phyloP scores from a whole-genome alignment of 768 basidiomycete genomes.

The Tulasnella sp. region DNA sequence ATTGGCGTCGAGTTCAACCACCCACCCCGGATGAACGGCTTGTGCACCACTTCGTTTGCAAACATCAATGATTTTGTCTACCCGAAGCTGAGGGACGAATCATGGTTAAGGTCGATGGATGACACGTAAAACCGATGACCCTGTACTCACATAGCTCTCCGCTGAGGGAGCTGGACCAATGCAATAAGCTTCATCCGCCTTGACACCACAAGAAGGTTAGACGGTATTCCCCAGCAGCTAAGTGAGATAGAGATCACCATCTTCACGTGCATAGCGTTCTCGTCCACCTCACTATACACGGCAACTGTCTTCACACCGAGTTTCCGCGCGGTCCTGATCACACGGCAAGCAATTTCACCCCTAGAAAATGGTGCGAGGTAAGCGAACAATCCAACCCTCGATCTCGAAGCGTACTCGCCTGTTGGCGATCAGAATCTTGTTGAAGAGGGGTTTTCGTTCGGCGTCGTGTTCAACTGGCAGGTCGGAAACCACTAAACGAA shows the following conservation, averaged over 20 bases:
- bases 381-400: not conserved
- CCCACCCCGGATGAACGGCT: slow-evolving; percentile 92
- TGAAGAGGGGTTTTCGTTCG: slow-evolving; percentile 52
- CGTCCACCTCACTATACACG: slow-evolving; percentile 88
- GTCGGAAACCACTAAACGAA: not conserved
- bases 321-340: slow-evolving; percentile 86
- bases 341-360: slow-evolving; percentile 94
- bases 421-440: slow-evolving; percentile 92
- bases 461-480: not conserved
- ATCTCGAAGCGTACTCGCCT: slow-evolving; percentile 54
- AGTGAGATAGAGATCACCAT: slow-evolving; percentile 53
- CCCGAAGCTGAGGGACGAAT: slow-evolving; percentile 60
- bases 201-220: slow-evolving; percentile 13
- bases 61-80: slow-evolving; percentile 86
- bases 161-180: slow-evolving; percentile 90
- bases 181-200: slow-evolving; percentile 89
- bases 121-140: not conserved
- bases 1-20: not conserved
- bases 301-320: slow-evolving; percentile 91
- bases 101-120: not conserved
- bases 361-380: slow-evolving; percentile 46
- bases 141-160: slow-evolving; percentile 80
- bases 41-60: slow-evolving; percentile 83
- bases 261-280: slow-evolving; percentile 76
- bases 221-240: not conserved